These are phyloP conservation scores for Fusarium sp. DNA, from an alignment of 2,329 filamentous ascomycete genomes.

Conservation along the genomic window DNA sequence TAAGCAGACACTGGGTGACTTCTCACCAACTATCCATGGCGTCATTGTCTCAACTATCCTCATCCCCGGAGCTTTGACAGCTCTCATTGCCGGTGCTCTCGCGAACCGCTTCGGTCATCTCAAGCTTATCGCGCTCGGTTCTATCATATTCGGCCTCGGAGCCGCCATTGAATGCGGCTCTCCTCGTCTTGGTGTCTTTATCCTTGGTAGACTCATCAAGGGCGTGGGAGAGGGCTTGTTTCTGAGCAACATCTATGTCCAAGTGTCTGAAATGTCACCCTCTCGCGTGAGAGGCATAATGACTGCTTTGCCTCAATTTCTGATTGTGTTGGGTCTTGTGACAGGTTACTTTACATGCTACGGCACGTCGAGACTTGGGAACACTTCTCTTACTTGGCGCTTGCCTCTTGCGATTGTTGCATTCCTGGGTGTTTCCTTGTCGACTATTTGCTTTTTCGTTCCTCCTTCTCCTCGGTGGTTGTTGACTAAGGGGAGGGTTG, in stretches of 20 bases:
- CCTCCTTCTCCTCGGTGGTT: constrained; percentile 72
- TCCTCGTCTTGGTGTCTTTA: constrained; percentile 64
- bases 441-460: constrained; percentile 56
- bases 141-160: constrained; percentile 68
- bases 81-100: constrained; percentile 71
- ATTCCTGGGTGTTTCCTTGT: constrained; percentile 47
- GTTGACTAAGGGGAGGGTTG: constrained; percentile 57
- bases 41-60: constrained; percentile 73
- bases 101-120: constrained; percentile 69
- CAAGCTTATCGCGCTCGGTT: constrained; percentile 67
- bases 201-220: constrained; percentile 68
- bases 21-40: constrained; percentile 70
- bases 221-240: constrained; percentile 73
- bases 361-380: constrained; percentile 62
- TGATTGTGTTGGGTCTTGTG: constrained; percentile 66
- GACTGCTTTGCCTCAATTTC: constrained; percentile 68
- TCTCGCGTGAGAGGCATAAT: constrained; percentile 65
- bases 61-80: constrained; percentile 72
- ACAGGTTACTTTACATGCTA: constrained; percentile 75
- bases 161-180: constrained; percentile 59
- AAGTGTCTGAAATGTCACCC: constrained; percentile 74
- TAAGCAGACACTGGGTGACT: constrained; percentile 64
- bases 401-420: constrained; percentile 64
- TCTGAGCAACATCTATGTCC: constrained; percentile 66
- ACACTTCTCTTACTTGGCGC: constrained; percentile 69